These are phyloP conservation scores for Trichomonascaceae sp. DNA, from an alignment of 1,139 yeast genomes.

Conservation along the genomic window DNA sequence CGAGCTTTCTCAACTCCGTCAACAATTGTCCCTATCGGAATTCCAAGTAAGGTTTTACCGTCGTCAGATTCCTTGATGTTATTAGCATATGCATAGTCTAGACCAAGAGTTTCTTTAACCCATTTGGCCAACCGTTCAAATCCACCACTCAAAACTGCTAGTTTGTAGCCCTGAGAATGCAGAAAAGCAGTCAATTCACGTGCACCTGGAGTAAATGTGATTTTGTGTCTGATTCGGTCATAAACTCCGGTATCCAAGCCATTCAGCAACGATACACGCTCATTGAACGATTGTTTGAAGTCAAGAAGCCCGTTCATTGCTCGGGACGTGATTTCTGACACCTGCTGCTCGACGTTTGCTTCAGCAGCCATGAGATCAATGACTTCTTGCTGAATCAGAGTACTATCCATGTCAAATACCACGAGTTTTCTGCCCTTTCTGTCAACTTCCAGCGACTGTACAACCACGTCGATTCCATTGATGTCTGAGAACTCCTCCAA, in stretches of 20 bases:
- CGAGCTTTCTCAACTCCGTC: constrained; percentile 82
- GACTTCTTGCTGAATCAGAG: constrained; percentile 92
- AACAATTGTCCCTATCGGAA: constrained; percentile 68
- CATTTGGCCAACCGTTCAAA: constrained; percentile 80
- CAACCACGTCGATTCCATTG: constrained; percentile 38
- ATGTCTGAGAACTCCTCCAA: constrained; percentile 21
- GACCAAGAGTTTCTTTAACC: constrained; percentile 59
- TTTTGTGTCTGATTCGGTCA: constrained; percentile 66
- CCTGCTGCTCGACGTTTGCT: constrained; percentile 72
- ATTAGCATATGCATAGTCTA: constrained; percentile 90
- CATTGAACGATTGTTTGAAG: constrained; percentile 71
- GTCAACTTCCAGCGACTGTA: constrained; percentile 38
- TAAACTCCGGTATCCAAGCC: constrained; percentile 79
- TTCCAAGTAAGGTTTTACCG: constrained; percentile 43
- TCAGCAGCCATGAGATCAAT: constrained; percentile 90
- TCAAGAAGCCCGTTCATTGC: constrained; percentile 98
- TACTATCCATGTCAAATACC: constrained; percentile 97
- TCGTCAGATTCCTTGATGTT: constrained; percentile 43
- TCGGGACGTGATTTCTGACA: constrained; percentile 75
- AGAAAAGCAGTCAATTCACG: constrained; percentile 59
- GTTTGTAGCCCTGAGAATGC: constrained; percentile 53
- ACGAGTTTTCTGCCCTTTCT: constrained; percentile 50
- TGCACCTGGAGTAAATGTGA: constrained; percentile 80
- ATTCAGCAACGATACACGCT: constrained; percentile 67
- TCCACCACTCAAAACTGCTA: constrained; percentile 94